Evolutionary conservation across 2,329 filamentous ascomycete genomes (phyloP).

Genomic region (Oidium heveae): DNA sequence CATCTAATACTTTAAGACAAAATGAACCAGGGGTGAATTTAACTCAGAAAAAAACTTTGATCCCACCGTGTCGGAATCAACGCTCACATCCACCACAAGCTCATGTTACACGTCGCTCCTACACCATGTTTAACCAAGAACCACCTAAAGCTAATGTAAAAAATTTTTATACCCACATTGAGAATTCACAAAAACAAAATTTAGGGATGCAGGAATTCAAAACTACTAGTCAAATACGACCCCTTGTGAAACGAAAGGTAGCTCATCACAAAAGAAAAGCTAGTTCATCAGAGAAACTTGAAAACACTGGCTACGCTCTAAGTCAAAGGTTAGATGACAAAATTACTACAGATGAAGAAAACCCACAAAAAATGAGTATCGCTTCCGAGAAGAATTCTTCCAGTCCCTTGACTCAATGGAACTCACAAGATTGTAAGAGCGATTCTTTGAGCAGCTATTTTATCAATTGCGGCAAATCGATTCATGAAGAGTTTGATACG

Average conservation of each 20-base stretch:
- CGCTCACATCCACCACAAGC: conserved; percentile 3
- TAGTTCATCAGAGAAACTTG: not conserved
- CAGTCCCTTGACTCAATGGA: too few relatives aligned
- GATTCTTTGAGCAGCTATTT: too few relatives aligned
- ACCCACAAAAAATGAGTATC: not conserved
- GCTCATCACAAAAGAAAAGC: not conserved
- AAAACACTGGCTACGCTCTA: not conserved
- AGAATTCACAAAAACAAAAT: not conserved
- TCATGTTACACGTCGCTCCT: conserved; percentile 1
- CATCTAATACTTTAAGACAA: not conserved
- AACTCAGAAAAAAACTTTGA: not conserved
- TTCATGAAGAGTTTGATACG: too few relatives aligned
- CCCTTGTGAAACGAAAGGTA: too few relatives aligned
- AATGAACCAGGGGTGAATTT: not conserved
- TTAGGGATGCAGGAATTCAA: too few relatives aligned
- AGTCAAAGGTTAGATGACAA: not conserved
- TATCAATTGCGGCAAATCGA: too few relatives aligned
- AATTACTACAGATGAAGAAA: not conserved
- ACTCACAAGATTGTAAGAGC: too few relatives aligned
- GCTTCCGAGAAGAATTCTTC: not conserved
- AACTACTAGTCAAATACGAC: too few relatives aligned
- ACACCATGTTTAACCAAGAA: not conserved
- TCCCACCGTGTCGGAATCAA: not conserved
- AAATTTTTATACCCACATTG: conserved; percentile 1
- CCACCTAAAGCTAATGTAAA: not conserved